Percentiles rank a stretch among this genome's conserved stretches.
Conservation (phyloP, 345 rosid species). For the Brassica carinata region DNA sequence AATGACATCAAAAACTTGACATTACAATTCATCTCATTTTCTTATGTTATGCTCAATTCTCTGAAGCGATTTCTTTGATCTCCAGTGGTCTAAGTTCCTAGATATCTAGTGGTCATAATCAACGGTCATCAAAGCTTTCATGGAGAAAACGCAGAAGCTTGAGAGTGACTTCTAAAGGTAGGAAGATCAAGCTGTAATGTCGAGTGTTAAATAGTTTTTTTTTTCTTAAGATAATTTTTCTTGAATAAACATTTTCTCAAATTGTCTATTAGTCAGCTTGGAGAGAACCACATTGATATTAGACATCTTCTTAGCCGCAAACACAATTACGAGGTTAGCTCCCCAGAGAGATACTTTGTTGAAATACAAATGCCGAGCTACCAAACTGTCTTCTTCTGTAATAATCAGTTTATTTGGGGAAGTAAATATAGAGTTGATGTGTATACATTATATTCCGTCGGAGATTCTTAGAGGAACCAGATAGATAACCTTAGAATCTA, state of each 20-base stretch:
- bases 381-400: conserved; percentile 62
- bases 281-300: conserved; percentile 50
- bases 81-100: background rate
- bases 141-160: conserved; percentile 53
- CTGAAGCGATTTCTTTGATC: background rate
- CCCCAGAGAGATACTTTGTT: conserved; percentile 64
- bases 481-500: background rate
- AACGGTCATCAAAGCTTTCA: conserved; percentile 46
- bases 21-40: background rate
- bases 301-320: conserved; percentile 65
- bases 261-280: conserved; percentile 53
- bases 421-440: background rate
- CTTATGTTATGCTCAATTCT: background rate
- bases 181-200: background rate
- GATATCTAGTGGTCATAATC: conserved; percentile 15
- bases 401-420: conserved; percentile 24
- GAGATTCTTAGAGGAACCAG: background rate
- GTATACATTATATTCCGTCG: conserved; percentile 13
- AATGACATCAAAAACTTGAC: background rate
- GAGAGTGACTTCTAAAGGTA: conserved; percentile 67
- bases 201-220: background rate
- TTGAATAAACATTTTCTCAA: background rate
- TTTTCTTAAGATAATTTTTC: background rate
- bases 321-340: conserved; percentile 38
- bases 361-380: conserved; percentile 38